Conservation (phyloP, 306 rosid species). For the Bauhinia variegata region DNA sequence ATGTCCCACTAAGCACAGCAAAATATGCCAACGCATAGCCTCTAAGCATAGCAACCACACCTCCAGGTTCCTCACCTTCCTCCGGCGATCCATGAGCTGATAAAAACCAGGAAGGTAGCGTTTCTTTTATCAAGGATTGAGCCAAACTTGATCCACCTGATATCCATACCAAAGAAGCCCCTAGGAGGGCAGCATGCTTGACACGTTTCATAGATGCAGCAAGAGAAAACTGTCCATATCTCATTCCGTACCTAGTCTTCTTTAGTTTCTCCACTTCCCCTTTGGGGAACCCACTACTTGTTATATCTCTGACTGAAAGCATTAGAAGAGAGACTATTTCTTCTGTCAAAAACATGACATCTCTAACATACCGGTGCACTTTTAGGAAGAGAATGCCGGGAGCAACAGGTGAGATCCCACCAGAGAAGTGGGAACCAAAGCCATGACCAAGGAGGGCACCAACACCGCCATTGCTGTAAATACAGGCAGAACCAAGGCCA, state of each 20-base stretch:
- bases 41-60: slow-evolving; percentile 64
- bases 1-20: slow-evolving; percentile 67
- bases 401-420: slow-evolving; percentile 77
- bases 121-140: slow-evolving; percentile 72
- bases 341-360: slow-evolving; percentile 65
- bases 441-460: slow-evolving; percentile 87
- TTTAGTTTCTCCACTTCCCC: slow-evolving; percentile 55
- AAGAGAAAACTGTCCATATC: slow-evolving; percentile 73
- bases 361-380: slow-evolving; percentile 74
- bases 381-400: slow-evolving; percentile 89
- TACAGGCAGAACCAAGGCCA: slow-evolving; percentile 57
- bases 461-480: slow-evolving; percentile 65
- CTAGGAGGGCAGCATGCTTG: slow-evolving; percentile 84
- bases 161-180: slow-evolving; percentile 84
- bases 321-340: slow-evolving; percentile 77
- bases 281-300: slow-evolving; percentile 58
- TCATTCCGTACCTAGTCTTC: slow-evolving; percentile 66
- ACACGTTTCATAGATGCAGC: slow-evolving; percentile 69
- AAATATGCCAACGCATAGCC: slow-evolving; percentile 85
- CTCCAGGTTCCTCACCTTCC: slow-evolving; percentile 63
- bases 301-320: slow-evolving; percentile 75
- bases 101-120: slow-evolving; percentile 82
- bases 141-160: slow-evolving; percentile 77
- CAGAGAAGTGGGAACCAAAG: slow-evolving; percentile 60
- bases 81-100: slow-evolving; percentile 49